Evolutionary conservation across 441 rosid genomes (phyloP).

Genomic region (Mallotus repandus): DNA sequence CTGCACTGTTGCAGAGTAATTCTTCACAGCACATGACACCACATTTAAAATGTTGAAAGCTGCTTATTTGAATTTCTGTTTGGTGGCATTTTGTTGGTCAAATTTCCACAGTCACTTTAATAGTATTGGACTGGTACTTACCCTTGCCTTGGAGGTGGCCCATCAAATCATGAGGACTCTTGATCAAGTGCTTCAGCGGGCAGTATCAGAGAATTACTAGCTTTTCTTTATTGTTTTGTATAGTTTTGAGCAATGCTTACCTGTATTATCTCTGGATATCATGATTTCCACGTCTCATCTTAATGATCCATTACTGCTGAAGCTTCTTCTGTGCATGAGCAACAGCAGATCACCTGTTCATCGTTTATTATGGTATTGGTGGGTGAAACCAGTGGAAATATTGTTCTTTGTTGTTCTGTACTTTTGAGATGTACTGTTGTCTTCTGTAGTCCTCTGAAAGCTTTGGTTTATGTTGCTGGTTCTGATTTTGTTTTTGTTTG

Average conservation of each 20-base stretch:
- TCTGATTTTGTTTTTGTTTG: slow-evolving; percentile 13
- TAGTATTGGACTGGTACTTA: neutral
- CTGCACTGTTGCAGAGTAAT: neutral
- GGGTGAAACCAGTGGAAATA: neutral
- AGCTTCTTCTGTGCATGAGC: neutral
- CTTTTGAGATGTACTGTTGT: slow-evolving; percentile 6
- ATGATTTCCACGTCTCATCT: neutral
- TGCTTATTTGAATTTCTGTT: neutral
- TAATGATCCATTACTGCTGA: neutral
- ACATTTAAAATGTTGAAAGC: neutral
- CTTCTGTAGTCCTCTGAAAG: neutral
- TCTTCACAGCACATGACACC: neutral
- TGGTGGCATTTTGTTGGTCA: neutral
- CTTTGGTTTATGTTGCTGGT: slow-evolving; percentile 5
- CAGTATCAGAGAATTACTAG: neutral
- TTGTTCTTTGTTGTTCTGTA: neutral
- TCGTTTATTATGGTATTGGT: neutral
- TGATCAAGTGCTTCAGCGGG: neutral
- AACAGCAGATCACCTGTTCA: neutral
- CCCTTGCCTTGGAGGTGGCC: neutral
- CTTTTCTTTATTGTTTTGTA: neutral
- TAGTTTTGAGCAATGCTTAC: neutral
- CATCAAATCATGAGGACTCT: neutral
- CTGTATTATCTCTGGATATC: neutral
- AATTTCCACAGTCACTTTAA: neutral